These are phyloP conservation scores for Fusarium mexicanum DNA, from an alignment of 2,329 filamentous ascomycete species.

Conservation along the genomic window DNA sequence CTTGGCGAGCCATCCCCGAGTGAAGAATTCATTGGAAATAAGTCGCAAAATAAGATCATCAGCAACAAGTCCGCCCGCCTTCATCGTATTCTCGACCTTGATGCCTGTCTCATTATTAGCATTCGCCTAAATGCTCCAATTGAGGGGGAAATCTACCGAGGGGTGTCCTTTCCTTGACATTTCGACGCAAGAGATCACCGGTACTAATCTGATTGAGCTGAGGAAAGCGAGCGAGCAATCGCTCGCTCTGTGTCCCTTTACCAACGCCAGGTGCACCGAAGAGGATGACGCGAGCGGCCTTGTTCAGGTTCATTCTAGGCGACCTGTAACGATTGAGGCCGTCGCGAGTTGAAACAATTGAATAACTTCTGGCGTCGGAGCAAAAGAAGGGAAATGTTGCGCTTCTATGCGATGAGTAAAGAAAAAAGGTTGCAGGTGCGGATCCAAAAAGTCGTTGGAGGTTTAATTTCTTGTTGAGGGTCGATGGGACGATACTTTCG, in stretches of 20 bases:
- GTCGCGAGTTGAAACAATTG: slow-evolving; percentile 15
- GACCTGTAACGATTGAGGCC: slow-evolving; percentile 33
- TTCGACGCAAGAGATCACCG: slow-evolving; percentile 88
- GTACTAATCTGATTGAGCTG: slow-evolving; percentile 93
- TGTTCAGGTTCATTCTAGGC: slow-evolving; percentile 70
- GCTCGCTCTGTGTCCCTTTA: slow-evolving; percentile 94
- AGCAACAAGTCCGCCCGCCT: slow-evolving; percentile 86
- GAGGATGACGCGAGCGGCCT: slow-evolving; percentile 91
- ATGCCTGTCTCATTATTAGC: slow-evolving; percentile 68
- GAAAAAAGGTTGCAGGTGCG: neutral
- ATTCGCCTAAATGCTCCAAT: neutral
- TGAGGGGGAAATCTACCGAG: slow-evolving; percentile 70
- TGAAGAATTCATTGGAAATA: slow-evolving; percentile 88
- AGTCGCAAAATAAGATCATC: slow-evolving; percentile 92
- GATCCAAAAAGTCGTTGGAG: slow-evolving; percentile 11
- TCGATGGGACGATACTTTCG: slow-evolving; percentile 20
- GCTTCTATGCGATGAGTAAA: neutral
- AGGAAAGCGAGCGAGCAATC: slow-evolving; percentile 85
- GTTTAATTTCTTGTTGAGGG: slow-evolving; percentile 32
- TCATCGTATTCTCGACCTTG: slow-evolving; percentile 90
- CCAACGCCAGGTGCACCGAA: slow-evolving; percentile 96
- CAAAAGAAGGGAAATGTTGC: neutral
- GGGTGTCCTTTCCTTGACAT: slow-evolving; percentile 88
- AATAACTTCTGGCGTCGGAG: neutral
- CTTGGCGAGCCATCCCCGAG: slow-evolving; percentile 81